These are phyloP conservation scores for Trypanosoma theileri DNA, from an alignment of 208 protist species.

Conservation along the genomic window DNA sequence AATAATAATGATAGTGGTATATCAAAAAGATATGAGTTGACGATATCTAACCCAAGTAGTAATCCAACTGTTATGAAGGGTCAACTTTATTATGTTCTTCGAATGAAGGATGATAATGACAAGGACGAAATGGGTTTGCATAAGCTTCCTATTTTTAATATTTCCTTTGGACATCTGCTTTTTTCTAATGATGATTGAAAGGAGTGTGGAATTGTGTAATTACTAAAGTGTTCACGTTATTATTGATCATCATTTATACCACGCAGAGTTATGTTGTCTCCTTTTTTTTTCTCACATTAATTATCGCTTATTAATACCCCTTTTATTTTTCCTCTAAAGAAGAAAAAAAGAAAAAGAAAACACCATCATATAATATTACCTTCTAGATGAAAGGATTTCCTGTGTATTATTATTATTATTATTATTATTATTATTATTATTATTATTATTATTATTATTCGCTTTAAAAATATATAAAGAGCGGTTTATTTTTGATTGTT, in stretches of 20 bases:
- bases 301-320: too few species aligned
- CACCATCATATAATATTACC: background rate
- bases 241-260: too few species aligned
- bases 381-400: background rate
- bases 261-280: too few species aligned
- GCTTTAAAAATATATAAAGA: too few species aligned
- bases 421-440: background rate
- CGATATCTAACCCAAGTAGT: constrained; percentile 57
- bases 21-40: constrained; percentile 50
- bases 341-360: constrained; percentile 3
- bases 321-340: too few species aligned
- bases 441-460: background rate
- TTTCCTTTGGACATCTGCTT: constrained; percentile 65
- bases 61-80: constrained; percentile 73
- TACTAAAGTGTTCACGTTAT: background rate
- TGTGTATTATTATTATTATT: background rate
- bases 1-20: background rate
- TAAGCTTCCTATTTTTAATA: constrained; percentile 43
- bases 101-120: constrained; percentile 21
- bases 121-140: constrained; percentile 20
- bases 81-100: constrained; percentile 71
- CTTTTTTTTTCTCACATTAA: background rate
- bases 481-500: too few species aligned
- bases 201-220: background rate
- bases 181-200: constrained; percentile 19